Percentiles rank a stretch among this genome's conserved stretches.
Evolutionary conservation across 306 rosid genomes (phyloP).

Genomic region (Cucurbita pepo): DNA sequence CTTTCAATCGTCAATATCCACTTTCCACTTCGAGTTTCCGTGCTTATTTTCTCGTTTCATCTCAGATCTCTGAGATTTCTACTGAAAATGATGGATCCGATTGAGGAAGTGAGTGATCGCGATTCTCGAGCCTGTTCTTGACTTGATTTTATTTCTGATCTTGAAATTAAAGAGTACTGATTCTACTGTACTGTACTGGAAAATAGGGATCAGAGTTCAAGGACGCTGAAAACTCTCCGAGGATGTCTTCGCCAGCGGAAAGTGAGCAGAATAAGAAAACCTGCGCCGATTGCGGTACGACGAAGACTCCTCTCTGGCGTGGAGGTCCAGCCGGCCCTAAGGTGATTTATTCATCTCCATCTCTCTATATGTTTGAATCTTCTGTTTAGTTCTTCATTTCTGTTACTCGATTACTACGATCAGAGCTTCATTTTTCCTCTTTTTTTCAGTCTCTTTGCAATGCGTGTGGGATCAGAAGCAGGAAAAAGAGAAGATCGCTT

Average conservation of each 20-base stretch:
- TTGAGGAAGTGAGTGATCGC: conserved; percentile 45
- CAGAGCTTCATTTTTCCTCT: background rate
- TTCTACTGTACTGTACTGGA: conserved; percentile 8
- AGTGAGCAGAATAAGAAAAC: conserved; percentile 38
- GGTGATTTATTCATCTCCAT: conserved; percentile 17
- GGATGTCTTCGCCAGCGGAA: conserved; percentile 21
- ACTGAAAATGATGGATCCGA: conserved; percentile 46
- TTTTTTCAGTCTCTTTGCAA: conserved; percentile 62
- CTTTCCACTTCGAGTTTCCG: conserved; percentile 2
- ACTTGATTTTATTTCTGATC: background rate
- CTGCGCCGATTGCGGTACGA: conserved; percentile 87
- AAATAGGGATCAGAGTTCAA: conserved; percentile 70
- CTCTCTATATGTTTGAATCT: background rate
- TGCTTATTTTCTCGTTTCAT: background rate
- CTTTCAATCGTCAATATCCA: background rate
- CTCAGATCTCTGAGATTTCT: conserved; percentile 23
- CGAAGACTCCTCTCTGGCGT: conserved; percentile 86
- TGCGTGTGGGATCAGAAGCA: conserved; percentile 95
- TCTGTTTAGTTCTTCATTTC: background rate
- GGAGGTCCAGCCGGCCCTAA: conserved; percentile 98
- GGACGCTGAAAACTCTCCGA: conserved; percentile 13
- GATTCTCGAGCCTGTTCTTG: background rate
- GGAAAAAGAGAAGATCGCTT: conserved; percentile 79
- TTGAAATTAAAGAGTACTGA: conserved; percentile 5
- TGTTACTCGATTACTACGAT: background rate